A percentile compares a stretch with the other conserved stretches of the same genome.
Conservation (phyloP, 495 filamentous ascomycete genomes). For the Hyaloscypha hepaticicola region DNA sequence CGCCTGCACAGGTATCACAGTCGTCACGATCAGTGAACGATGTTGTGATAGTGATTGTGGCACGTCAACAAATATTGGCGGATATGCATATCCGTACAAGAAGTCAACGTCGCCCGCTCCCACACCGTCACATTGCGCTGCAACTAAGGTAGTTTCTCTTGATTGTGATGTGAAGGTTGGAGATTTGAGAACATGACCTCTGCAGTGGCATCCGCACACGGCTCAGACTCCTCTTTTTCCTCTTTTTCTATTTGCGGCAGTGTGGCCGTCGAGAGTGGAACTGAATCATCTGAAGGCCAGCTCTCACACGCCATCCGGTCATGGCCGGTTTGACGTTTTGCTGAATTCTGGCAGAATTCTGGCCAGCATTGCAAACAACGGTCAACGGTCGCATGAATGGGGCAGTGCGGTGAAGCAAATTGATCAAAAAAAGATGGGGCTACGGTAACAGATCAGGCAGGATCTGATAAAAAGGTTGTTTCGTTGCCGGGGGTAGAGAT, state of each 20-base stretch:
- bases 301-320: conserved; percentile 7
- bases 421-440: background rate
- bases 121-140: background rate
- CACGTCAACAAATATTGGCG: background rate
- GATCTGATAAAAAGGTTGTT: conserved; percentile 1
- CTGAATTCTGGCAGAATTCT: too few relatives aligned
- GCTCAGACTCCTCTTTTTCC: background rate
- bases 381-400: background rate
- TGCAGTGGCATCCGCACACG: background rate
- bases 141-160: background rate
- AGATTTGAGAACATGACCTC: background rate
- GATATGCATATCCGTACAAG: conserved; percentile 2
- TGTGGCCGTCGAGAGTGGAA: background rate
- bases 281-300: background rate
- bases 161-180: background rate
- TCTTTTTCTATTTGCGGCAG: background rate
- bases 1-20: background rate
- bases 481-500: background rate
- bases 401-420: background rate
- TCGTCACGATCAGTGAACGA: background rate
- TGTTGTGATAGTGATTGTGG: conserved; percentile 18
- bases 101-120: background rate
- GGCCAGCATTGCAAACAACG: background rate
- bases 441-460: background rate
- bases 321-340: conserved; percentile 4